These are phyloP conservation scores for Hypericum androsaemum DNA, from an alignment of 345 rosid species.

Conservation along the genomic window DNA sequence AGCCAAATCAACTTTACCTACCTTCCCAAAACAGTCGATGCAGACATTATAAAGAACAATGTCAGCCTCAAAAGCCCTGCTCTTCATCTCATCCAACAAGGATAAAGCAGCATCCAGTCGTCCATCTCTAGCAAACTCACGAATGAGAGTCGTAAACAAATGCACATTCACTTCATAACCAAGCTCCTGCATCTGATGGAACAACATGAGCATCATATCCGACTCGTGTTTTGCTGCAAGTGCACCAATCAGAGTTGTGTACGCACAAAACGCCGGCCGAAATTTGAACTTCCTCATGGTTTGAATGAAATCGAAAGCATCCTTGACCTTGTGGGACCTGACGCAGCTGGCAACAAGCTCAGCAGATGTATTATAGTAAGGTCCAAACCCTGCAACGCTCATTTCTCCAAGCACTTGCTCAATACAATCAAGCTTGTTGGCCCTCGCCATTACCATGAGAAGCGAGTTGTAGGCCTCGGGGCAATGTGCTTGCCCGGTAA, in stretches of 20 bases:
- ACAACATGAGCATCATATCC: constrained; percentile 64
- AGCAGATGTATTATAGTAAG: constrained; percentile 36
- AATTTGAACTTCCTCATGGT: constrained; percentile 84
- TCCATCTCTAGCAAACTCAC: constrained; percentile 73
- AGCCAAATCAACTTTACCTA: constrained; percentile 84
- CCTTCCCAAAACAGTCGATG: constrained; percentile 91
- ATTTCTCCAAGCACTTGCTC: constrained; percentile 79
- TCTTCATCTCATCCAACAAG: constrained; percentile 87
- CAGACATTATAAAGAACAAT: constrained; percentile 90
- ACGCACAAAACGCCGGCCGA: constrained; percentile 88
- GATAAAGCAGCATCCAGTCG: constrained; percentile 74
- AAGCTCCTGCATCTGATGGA: constrained; percentile 87
- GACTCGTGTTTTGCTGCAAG: constrained; percentile 47
- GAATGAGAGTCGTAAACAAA: constrained; percentile 78
- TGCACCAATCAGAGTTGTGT: constrained; percentile 83
- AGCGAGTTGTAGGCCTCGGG: constrained; percentile 77
- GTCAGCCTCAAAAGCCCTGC: constrained; percentile 62
- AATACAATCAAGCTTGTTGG: constrained; percentile 39
- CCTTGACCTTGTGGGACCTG: constrained; percentile 48
- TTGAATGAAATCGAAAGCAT: constrained; percentile 67
- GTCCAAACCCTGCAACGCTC: constrained; percentile 82
- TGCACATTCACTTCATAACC: constrained; percentile 83
- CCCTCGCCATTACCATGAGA: constrained; percentile 59
- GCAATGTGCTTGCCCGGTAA: constrained; percentile 42
- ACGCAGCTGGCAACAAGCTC: constrained; percentile 59